Percentiles rank a stretch among this genome's conserved stretches.
phyloP scores from a whole-genome alignment of 2,329 filamentous ascomycete genomes.

The Verruconis gallopava region DNA sequence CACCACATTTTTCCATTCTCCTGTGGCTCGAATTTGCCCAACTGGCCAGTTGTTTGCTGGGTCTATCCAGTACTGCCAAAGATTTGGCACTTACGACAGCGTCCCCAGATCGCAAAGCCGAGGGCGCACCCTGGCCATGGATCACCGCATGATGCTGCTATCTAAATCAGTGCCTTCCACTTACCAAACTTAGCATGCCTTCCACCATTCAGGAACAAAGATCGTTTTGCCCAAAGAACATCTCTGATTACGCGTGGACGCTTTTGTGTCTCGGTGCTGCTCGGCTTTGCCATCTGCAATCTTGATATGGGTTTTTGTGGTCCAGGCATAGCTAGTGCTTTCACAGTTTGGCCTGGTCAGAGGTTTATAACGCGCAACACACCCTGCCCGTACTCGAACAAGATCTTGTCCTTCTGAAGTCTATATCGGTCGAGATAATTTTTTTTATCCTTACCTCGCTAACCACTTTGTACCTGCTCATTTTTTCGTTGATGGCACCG shows the following conservation, averaged over 20 bases:
- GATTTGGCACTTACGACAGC: slow-evolving; percentile 23
- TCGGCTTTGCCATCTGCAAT: slow-evolving; percentile 9
- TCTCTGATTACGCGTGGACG: slow-evolving; percentile 26
- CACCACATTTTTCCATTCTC: slow-evolving; percentile 18
- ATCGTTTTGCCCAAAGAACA: slow-evolving; percentile 29
- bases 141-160: slow-evolving; percentile 34
- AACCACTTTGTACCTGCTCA: slow-evolving; percentile 16
- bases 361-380: slow-evolving; percentile 26
- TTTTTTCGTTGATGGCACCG: slow-evolving; percentile 22
- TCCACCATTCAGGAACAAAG: slow-evolving; percentile 29
- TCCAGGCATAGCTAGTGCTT: slow-evolving; percentile 17
- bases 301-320: slow-evolving; percentile 1
- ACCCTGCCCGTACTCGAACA: slow-evolving; percentile 21
- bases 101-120: slow-evolving; percentile 22
- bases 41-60: slow-evolving; percentile 28
- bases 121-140: slow-evolving; percentile 24
- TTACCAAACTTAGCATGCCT: slow-evolving; percentile 29
- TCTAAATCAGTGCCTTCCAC: slow-evolving; percentile 27
- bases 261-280: slow-evolving; percentile 27
- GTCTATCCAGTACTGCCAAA: slow-evolving; percentile 24
- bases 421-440: slow-evolving; percentile 26
- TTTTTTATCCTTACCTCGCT: slow-evolving; percentile 25
- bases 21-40: slow-evolving; percentile 24
- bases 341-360: slow-evolving; percentile 22
- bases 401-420: slow-evolving; percentile 21